phyloP scores from a whole-genome alignment of 768 basidiomycete species.

The Boletus patriciae region DNA sequence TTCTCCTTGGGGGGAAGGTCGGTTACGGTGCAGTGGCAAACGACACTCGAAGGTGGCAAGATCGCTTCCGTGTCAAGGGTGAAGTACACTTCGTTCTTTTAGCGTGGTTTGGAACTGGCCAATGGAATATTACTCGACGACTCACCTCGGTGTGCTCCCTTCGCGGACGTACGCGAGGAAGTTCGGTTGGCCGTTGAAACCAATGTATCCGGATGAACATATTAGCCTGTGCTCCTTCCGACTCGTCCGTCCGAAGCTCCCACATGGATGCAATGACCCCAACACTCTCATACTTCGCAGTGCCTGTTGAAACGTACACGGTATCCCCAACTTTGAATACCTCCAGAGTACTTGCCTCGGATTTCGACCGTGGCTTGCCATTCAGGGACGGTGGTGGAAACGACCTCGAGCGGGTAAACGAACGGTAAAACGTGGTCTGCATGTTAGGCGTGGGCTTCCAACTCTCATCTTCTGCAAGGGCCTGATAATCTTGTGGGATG shows the following conservation, averaged over 20 bases:
- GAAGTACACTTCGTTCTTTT: conserved; percentile 77
- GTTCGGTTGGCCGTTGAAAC: conserved; percentile 68
- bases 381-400: conserved; percentile 17
- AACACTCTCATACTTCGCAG: conserved; percentile 53
- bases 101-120: background rate
- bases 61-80: conserved; percentile 50
- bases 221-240: conserved; percentile 33
- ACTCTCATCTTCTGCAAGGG: conserved; percentile 26
- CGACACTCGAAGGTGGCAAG: conserved; percentile 51
- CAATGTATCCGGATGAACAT: conserved; percentile 70
- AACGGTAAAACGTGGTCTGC: conserved; percentile 31
- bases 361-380: conserved; percentile 12
- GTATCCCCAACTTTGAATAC: conserved; percentile 64
- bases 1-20: conserved; percentile 22
- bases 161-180: conserved; percentile 58
- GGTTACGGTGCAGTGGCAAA: conserved; percentile 51
- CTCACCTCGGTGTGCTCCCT: conserved; percentile 61
- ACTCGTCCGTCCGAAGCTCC: conserved; percentile 41
- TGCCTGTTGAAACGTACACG: conserved; percentile 53
- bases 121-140: background rate
- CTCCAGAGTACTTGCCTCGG: conserved; percentile 18
- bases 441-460: conserved; percentile 21
- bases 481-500: conserved; percentile 28
- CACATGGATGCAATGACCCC: conserved; percentile 73
- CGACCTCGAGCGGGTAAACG: conserved; percentile 26